Conservation (phyloP, 306 rosid species). For the Gillenia trifoliata region DNA sequence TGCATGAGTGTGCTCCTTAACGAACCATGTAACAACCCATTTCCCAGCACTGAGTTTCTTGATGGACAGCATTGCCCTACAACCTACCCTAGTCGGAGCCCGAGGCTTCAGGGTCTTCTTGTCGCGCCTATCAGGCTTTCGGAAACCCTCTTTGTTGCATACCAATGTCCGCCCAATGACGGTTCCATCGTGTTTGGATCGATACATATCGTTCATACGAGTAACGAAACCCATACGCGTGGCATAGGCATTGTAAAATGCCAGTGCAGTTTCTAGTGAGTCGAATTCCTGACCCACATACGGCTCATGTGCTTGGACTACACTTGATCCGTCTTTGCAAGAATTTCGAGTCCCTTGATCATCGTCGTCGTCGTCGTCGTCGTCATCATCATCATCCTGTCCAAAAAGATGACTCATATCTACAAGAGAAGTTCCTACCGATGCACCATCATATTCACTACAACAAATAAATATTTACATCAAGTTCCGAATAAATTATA, state of each 20-base stretch:
- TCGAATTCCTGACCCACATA: constrained; percentile 37
- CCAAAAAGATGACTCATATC: not conserved
- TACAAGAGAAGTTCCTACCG: constrained; percentile 11
- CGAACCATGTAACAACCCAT: constrained; percentile 30
- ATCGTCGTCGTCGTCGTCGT: constrained; percentile 5
- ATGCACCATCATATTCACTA: not conserved
- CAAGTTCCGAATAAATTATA: constrained; percentile 8
- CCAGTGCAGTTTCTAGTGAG: constrained; percentile 23
- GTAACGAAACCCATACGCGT: constrained; percentile 27
- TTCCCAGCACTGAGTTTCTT: constrained; percentile 23
- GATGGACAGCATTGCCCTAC: constrained; percentile 31
- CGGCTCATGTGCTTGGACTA: constrained; percentile 21
- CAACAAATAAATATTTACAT: not conserved
- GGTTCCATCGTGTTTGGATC: constrained; percentile 31
- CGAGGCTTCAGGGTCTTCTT: constrained; percentile 24
- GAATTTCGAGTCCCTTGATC: not conserved
- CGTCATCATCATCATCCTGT: constrained; percentile 3
- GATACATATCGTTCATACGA: constrained; percentile 28
- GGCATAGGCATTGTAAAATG: constrained; percentile 31
- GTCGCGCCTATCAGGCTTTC: constrained; percentile 25
- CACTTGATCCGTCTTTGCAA: constrained; percentile 4
- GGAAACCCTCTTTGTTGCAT: constrained; percentile 44
- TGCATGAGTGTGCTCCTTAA: constrained; percentile 35
- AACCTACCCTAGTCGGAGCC: constrained; percentile 32
- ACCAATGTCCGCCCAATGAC: constrained; percentile 27